Evolutionary conservation across 495 filamentous ascomycete species (phyloP).

Genomic region (Aspergillus panamensis): DNA sequence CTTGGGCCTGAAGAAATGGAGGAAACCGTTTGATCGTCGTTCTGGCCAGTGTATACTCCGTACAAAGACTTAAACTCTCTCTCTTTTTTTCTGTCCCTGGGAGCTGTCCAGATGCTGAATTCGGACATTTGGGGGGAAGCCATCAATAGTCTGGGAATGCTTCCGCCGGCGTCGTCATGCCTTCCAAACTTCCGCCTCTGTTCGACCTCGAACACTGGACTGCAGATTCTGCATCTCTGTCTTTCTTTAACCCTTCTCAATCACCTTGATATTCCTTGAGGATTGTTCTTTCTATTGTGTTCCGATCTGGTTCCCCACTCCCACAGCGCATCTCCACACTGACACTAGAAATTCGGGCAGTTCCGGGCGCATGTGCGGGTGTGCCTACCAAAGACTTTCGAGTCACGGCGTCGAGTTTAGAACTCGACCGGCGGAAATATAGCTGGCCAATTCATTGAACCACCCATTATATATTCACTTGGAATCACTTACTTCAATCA

Average conservation of each 20-base stretch:
- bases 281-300: not conserved
- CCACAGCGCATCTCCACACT: not conserved
- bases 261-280: not conserved
- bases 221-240: not conserved
- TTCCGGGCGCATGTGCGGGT: conserved; percentile 21
- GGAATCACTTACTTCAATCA: not conserved
- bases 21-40: not conserved
- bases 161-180: not conserved
- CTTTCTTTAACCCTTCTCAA: not conserved
- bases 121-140: not conserved
- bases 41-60: not conserved
- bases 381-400: not conserved
- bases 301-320: not conserved
- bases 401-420: conserved; percentile 14
- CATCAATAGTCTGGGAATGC: not conserved
- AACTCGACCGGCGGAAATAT: not conserved
- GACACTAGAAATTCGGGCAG: conserved; percentile 20
- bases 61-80: not conserved
- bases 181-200: not conserved
- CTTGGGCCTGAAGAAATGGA: not conserved
- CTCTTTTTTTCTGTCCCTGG: not conserved
- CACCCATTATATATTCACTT: not conserved
- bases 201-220: not conserved
- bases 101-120: not conserved
- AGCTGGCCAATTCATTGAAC: not conserved